These are phyloP conservation scores for Tulasnella sp. DNA, from an alignment of 768 basidiomycete species.

Conservation along the genomic window DNA sequence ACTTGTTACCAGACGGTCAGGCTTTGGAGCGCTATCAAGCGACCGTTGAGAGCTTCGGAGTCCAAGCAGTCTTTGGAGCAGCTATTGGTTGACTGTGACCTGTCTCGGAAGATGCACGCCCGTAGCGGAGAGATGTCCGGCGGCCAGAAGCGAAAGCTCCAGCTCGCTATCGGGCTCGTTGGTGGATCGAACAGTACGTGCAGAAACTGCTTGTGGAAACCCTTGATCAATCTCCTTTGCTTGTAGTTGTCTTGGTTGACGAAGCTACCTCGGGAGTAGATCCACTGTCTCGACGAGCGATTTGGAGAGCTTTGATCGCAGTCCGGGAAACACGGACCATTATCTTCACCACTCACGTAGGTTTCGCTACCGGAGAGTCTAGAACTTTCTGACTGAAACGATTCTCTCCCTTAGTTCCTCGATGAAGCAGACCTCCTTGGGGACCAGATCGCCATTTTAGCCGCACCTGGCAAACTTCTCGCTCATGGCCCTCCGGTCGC, in stretches of 20 bases:
- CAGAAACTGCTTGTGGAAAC: background rate
- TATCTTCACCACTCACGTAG: conserved; percentile 68
- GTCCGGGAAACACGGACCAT: conserved; percentile 56
- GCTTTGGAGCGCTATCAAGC: conserved; percentile 64
- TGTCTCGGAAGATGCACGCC: conserved; percentile 54
- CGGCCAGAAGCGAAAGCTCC: conserved; percentile 74
- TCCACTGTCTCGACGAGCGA: conserved; percentile 61
- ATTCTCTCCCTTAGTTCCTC: conserved; percentile 38
- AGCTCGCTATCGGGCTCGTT: conserved; percentile 68
- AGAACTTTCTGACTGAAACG: background rate
- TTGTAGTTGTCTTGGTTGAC: conserved; percentile 23
- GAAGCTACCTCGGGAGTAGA: conserved; percentile 63
- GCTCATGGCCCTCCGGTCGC: conserved; percentile 63
- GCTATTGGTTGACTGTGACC: conserved; percentile 58
- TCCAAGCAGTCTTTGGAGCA: conserved; percentile 49
- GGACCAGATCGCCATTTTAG: conserved; percentile 63
- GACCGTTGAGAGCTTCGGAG: conserved; percentile 31
- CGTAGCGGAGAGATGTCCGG: conserved; percentile 60
- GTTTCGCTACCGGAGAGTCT: conserved; percentile 17
- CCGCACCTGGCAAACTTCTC: conserved; percentile 62
- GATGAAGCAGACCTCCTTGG: conserved; percentile 72
- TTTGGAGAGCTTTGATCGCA: conserved; percentile 64
- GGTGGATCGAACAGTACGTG: conserved; percentile 58
- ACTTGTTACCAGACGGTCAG: conserved; percentile 60
- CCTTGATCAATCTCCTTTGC: background rate